These are phyloP conservation scores for Amanita brunnescens DNA, from an alignment of 768 basidiomycete genomes.

Conservation along the genomic window DNA sequence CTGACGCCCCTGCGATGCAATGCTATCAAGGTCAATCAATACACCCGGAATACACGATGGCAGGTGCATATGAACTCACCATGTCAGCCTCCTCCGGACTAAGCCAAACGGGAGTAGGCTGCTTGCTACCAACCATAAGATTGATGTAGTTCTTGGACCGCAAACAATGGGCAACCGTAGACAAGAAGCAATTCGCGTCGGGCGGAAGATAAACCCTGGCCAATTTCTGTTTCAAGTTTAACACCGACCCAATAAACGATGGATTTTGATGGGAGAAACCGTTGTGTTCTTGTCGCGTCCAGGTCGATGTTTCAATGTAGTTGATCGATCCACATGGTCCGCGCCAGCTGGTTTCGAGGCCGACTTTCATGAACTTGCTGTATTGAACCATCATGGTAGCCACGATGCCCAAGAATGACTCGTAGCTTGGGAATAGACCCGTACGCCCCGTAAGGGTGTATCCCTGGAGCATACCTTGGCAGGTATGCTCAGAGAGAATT, in stretches of 20 bases:
- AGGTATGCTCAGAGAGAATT: constrained; percentile 83
- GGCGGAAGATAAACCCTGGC: constrained; percentile 81
- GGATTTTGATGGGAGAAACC: constrained; percentile 89
- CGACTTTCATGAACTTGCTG: constrained; percentile 84
- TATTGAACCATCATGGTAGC: constrained; percentile 90
- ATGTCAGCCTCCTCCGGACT: constrained; percentile 65
- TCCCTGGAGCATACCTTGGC: constrained; percentile 87
- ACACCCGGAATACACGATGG: not conserved
- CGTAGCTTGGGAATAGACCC: constrained; percentile 84
- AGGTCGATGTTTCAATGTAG: constrained; percentile 84
- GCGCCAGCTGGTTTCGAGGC: constrained; percentile 65
- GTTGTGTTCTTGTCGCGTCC: constrained; percentile 82
- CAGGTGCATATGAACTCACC: constrained; percentile 23
- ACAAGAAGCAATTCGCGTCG: constrained; percentile 84
- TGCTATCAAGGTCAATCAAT: constrained; percentile 35
- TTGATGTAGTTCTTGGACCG: constrained; percentile 81
- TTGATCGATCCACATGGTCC: constrained; percentile 64
- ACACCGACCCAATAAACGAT: constrained; percentile 77
- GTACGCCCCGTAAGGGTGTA: constrained; percentile 86
- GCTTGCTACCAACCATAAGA: constrained; percentile 84
- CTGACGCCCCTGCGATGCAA: constrained; percentile 79
- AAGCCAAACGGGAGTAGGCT: constrained; percentile 73
- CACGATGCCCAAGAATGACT: constrained; percentile 85
- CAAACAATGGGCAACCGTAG: constrained; percentile 77
- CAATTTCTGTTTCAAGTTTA: constrained; percentile 62